These are phyloP conservation scores for Gautieria morchelliformis DNA, from an alignment of 768 basidiomycete species.

Conservation along the genomic window DNA sequence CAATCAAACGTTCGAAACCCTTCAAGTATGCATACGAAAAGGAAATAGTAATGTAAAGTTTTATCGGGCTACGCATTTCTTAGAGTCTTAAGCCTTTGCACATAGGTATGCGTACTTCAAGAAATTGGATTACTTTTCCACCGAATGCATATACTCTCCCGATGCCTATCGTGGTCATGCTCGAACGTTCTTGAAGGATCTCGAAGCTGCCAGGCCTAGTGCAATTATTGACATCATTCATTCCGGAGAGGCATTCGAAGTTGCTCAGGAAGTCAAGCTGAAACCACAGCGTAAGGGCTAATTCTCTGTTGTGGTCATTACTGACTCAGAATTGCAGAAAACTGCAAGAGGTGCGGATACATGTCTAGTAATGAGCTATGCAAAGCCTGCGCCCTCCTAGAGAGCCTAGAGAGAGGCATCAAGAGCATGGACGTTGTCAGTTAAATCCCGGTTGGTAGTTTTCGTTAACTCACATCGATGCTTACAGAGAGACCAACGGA, in stretches of 20 bases:
- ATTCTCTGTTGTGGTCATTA: neutral
- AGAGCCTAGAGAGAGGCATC: constrained; percentile 84
- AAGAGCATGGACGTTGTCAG: constrained; percentile 22
- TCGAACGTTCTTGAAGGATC: constrained; percentile 85
- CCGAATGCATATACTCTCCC: constrained; percentile 98
- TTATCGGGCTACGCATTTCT: neutral
- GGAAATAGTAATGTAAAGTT: constrained; percentile 90
- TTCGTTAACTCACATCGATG: neutral
- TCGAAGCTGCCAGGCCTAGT: constrained; percentile 88
- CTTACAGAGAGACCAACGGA: neutral
- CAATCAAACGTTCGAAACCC: constrained; percentile 95
- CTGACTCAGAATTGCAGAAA: constrained; percentile 44
- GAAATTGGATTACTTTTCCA: constrained; percentile 97
- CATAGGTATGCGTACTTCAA: constrained; percentile 97
- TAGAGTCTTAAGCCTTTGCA: neutral
- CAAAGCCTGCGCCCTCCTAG: constrained; percentile 85
- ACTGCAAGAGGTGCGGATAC: constrained; percentile 86
- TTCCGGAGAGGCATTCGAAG: constrained; percentile 86
- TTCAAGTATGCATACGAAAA: constrained; percentile 99
- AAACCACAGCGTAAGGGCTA: constrained; percentile 68
- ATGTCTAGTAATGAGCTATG: constrained; percentile 97
- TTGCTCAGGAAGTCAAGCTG: constrained; percentile 80
- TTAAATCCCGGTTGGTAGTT: constrained; percentile 13
- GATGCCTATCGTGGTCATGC: constrained; percentile 98
- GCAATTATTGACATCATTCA: constrained; percentile 98